phyloP scores from a whole-genome alignment of 352 stramenopile genomes.

The Phytopythium chamaehyphon region DNA sequence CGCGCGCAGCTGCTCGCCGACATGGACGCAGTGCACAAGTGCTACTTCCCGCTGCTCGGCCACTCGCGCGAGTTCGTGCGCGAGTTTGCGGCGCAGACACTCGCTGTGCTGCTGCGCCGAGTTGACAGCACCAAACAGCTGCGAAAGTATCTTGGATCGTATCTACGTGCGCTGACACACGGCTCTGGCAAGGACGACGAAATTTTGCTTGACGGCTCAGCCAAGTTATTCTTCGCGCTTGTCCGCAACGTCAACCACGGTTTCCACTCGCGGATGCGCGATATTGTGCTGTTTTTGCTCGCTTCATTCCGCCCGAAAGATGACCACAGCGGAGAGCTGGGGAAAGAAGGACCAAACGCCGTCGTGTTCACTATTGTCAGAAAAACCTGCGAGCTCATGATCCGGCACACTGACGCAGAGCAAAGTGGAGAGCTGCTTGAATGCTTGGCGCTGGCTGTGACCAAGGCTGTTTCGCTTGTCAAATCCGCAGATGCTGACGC shows the following conservation, averaged over 20 bases:
- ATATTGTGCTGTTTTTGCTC: constrained; percentile 72
- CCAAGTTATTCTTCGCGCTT: constrained; percentile 82
- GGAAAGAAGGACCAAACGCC: constrained; percentile 19
- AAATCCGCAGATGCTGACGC: constrained; percentile 6
- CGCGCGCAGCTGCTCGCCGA: constrained; percentile 78
- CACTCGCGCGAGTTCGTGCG: constrained; percentile 84
- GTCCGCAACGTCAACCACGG: constrained; percentile 81
- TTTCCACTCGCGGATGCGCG: constrained; percentile 84
- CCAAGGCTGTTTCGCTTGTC: constrained; percentile 37
- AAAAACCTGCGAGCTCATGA: constrained; percentile 66
- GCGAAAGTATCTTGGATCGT: constrained; percentile 72
- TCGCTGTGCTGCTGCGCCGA: constrained; percentile 77
- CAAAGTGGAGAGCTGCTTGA: constrained; percentile 66
- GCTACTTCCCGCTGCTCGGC: constrained; percentile 87
- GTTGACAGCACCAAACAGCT: constrained; percentile 75
- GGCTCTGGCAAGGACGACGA: constrained; percentile 56
- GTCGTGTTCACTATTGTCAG: constrained; percentile 66
- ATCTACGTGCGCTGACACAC: constrained; percentile 71
- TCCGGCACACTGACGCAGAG: constrained; percentile 66
- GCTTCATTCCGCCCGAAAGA: constrained; percentile 61
- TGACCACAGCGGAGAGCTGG: constrained; percentile 13
- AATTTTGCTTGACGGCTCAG: constrained; percentile 77
- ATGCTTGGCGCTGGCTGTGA: constrained; percentile 52
- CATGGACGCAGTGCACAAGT: constrained; percentile 89
- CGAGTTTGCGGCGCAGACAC: constrained; percentile 86